Conservation (phyloP, 2,329 filamentous ascomycete genomes). For the Lachnellula suecica region DNA sequence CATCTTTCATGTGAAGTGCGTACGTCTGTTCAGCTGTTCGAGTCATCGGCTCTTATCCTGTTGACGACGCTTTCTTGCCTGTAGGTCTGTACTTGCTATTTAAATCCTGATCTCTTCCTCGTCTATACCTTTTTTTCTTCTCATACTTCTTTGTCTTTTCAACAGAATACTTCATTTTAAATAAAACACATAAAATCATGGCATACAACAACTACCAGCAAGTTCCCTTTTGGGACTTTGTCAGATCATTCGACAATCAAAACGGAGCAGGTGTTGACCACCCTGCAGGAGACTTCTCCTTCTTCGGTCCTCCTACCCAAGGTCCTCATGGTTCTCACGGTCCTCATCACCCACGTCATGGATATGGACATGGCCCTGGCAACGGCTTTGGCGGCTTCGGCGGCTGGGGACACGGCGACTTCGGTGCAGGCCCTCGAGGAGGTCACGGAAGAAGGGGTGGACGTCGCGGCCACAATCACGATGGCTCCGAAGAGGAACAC, state of each 20-base stretch:
- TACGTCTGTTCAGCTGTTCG: slow-evolving; percentile 9
- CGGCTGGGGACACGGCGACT: slow-evolving; percentile 23
- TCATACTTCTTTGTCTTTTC: background rate
- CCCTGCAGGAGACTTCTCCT: slow-evolving; percentile 13
- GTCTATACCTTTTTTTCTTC: slow-evolving; percentile 10
- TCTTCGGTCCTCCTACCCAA: slow-evolving; percentile 9
- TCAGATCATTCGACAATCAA: slow-evolving; percentile 23
- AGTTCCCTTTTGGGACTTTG: slow-evolving; percentile 31
- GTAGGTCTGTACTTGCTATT: slow-evolving; percentile 15
- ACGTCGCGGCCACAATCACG: slow-evolving; percentile 18
- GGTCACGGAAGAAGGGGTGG: slow-evolving; percentile 18
- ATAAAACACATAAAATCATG: slow-evolving; percentile 20
- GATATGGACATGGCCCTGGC: too few relatives aligned
- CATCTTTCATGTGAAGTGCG: slow-evolving; percentile 7
- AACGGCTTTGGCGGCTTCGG: too few relatives aligned
- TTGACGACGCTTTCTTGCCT: slow-evolving; percentile 5
- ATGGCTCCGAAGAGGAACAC: slow-evolving; percentile 8
- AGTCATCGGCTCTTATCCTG: slow-evolving; percentile 9
- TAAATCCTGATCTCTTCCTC: slow-evolving; percentile 11
- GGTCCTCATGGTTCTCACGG: slow-evolving; percentile 14
- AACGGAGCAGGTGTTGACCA: slow-evolving; percentile 31
- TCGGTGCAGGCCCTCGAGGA: slow-evolving; percentile 17
- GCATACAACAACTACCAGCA: slow-evolving; percentile 31
- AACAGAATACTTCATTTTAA: slow-evolving; percentile 11
- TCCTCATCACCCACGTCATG: slow-evolving; percentile 18